Evolutionary conservation across 768 basidiomycete species (phyloP).

Genomic region (Leucosporidium scottii): DNA sequence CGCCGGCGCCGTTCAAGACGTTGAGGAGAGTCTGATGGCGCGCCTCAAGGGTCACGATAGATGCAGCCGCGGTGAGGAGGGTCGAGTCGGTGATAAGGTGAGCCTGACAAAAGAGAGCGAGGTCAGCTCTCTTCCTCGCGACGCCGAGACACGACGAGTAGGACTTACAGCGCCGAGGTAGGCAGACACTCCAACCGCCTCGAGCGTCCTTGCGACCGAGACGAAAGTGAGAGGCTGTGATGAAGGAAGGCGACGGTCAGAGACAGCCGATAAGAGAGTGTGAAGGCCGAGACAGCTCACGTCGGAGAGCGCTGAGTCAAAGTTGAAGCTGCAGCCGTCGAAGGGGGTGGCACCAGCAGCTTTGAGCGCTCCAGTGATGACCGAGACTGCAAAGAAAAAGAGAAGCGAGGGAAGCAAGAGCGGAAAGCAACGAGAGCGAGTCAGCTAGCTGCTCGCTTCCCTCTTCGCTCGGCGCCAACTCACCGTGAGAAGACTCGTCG

Average conservation of each 20-base stretch:
- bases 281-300: constrained; percentile 42
- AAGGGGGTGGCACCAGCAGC: constrained; percentile 55
- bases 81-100: constrained; percentile 16
- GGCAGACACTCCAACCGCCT: constrained; percentile 66
- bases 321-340: constrained; percentile 61
- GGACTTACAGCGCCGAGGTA: constrained; percentile 9
- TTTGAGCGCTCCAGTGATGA: constrained; percentile 44
- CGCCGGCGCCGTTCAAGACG: constrained; percentile 52
- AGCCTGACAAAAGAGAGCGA: not conserved
- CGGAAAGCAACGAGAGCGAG: no score
- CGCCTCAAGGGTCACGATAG: constrained; percentile 61
- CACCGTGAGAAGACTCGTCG: constrained; percentile 21
- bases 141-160: no score
- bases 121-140: not conserved
- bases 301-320: constrained; percentile 56
- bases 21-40: constrained; percentile 75
- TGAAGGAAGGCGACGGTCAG: not conserved
- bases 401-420: no score
- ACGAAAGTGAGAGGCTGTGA: constrained; percentile 52
- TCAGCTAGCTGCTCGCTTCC: no score
- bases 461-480: not conserved
- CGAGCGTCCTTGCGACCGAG: constrained; percentile 63
- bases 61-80: constrained; percentile 21
- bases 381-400: not conserved
- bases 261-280: not conserved